phyloP scores from a whole-genome alignment of 2,329 filamentous ascomycete genomes.

The Trichoderma oligosporum region DNA sequence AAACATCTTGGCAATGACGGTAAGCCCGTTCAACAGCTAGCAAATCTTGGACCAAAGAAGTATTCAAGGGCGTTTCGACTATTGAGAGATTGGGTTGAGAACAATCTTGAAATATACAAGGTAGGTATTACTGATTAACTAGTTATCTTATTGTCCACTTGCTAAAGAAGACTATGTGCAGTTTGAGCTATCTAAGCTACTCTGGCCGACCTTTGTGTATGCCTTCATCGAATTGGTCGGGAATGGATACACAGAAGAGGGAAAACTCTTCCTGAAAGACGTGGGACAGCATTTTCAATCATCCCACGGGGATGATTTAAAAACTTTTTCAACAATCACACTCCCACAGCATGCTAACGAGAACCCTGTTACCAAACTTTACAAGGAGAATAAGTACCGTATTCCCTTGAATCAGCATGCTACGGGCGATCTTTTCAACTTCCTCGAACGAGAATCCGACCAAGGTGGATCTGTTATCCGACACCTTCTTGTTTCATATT shows the following conservation, averaged over 20 bases:
- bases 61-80: constrained; percentile 72
- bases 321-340: constrained; percentile 67
- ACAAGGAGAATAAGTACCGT: constrained; percentile 81
- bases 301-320: constrained; percentile 76
- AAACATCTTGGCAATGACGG: constrained; percentile 78
- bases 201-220: constrained; percentile 95
- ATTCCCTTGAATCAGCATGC: constrained; percentile 84
- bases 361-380: constrained; percentile 74
- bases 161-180: constrained; percentile 33
- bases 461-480: constrained; percentile 76
- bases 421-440: constrained; percentile 78
- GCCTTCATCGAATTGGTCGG: constrained; percentile 78
- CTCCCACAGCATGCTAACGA: constrained; percentile 74
- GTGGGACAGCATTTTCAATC: constrained; percentile 68
- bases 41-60: constrained; percentile 70
- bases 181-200: constrained; percentile 80
- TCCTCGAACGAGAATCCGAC: constrained; percentile 80
- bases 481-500: constrained; percentile 63
- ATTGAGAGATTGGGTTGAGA: constrained; percentile 80
- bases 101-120: constrained; percentile 92
- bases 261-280: constrained; percentile 66
- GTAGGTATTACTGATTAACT: constrained; percentile 39
- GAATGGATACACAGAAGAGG: constrained; percentile 67
- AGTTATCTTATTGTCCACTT: background rate
- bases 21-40: constrained; percentile 64